A percentile compares a stretch with the other conserved stretches of the same genome.
phyloP scores from a whole-genome alignment of 78 protist genomes.

The Acrasis kona region DNA sequence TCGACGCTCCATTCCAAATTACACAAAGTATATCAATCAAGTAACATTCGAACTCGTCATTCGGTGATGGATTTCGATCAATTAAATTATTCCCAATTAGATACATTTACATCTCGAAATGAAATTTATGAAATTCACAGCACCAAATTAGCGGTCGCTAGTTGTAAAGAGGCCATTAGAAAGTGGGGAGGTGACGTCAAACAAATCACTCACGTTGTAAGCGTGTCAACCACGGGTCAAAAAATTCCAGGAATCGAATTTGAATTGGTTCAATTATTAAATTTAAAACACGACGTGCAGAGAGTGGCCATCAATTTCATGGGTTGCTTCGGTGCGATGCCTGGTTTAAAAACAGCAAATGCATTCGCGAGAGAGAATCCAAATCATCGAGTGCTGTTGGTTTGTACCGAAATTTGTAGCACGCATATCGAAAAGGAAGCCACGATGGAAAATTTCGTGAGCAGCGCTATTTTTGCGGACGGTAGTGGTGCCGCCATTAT shows the following conservation, averaged over 20 bases:
- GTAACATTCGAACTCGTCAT: background rate
- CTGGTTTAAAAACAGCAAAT: constrained; percentile 1
- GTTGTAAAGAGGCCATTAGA: background rate
- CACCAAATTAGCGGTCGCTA: background rate
- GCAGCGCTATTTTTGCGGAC: background rate
- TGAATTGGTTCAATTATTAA: background rate
- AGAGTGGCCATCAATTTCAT: background rate
- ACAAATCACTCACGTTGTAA: background rate
- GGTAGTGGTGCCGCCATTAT: background rate
- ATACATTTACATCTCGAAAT: background rate
- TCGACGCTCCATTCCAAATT: too few relatives aligned
- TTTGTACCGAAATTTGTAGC: background rate
- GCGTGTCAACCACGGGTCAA: background rate
- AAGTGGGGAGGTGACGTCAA: background rate
- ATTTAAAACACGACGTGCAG: background rate
- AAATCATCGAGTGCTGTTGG: background rate
- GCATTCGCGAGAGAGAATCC: background rate
- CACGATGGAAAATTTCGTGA: background rate
- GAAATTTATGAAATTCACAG: background rate
- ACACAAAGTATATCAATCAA: background rate
- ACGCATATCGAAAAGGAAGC: background rate
- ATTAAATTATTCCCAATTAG: background rate
- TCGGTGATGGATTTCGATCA: background rate
- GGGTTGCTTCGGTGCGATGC: background rate
- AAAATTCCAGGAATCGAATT: background rate